Percentiles rank a stretch among this genome's conserved stretches.
Conservation (phyloP, 345 rosid species). For the Xanthoceras sorbifolium region DNA sequence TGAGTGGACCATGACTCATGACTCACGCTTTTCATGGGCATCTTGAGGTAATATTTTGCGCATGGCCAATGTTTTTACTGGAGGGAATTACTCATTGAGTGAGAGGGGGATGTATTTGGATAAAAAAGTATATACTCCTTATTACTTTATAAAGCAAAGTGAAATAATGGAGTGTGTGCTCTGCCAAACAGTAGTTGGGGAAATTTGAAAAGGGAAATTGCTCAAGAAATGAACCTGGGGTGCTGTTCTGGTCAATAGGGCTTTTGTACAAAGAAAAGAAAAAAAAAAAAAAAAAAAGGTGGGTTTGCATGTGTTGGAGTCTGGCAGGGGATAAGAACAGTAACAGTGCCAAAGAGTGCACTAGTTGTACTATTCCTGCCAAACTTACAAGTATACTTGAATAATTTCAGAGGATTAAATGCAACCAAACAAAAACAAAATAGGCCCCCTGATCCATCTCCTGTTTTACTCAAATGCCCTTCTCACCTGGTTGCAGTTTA, state of each 20-base stretch:
- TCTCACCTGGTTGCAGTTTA: not conserved
- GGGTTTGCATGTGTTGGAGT: constrained; percentile 43
- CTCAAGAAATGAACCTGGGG: constrained; percentile 15
- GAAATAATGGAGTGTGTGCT: not conserved
- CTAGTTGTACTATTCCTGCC: constrained; percentile 37
- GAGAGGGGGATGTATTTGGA: not conserved
- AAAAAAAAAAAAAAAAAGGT: constrained; percentile 15
- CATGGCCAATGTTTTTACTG: not conserved
- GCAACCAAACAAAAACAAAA: constrained; percentile 31
- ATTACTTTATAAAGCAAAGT: constrained; percentile 6
- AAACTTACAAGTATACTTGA: constrained; percentile 36
- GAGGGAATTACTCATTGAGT: not conserved
- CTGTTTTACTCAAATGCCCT: not conserved
- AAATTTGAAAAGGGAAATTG: constrained; percentile 11
- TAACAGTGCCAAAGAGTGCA: constrained; percentile 29
- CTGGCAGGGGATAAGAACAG: constrained; percentile 35
- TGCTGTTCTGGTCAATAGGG: constrained; percentile 32
- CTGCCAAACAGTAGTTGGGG: constrained; percentile 5
- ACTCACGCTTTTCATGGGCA: not conserved
- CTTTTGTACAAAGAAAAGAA: constrained; percentile 13
- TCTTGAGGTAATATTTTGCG: no score
- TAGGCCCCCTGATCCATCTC: not conserved
- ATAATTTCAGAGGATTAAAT: constrained; percentile 37
- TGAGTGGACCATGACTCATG: constrained; percentile 3
- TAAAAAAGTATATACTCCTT: not conserved